Percentiles rank a stretch among this genome's conserved stretches.
Evolutionary conservation across 352 stramenopile genomes (phyloP).

Genomic region (Discostella stelligera): DNA sequence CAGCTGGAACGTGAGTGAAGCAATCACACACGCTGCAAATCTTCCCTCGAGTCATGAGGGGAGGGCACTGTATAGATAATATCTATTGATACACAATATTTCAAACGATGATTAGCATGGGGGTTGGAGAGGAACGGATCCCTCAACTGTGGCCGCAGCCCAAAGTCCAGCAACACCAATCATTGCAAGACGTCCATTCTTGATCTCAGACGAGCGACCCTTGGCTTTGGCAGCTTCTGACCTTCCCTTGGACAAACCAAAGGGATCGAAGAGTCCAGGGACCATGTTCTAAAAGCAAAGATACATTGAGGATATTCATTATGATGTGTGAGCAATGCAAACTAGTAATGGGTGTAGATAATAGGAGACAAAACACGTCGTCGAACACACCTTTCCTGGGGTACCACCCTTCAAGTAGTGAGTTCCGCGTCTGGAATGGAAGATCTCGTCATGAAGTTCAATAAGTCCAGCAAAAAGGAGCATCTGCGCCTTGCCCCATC

Average conservation of each 20-base stretch:
- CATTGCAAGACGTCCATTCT: constrained; percentile 82
- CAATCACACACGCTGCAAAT: background rate
- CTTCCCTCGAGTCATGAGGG: background rate
- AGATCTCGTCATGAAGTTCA: constrained; percentile 78
- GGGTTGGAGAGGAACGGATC: constrained; percentile 73
- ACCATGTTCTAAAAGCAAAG: constrained; percentile 64
- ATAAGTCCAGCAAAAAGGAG: constrained; percentile 76
- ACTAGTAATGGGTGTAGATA: background rate
- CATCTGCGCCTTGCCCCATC: constrained; percentile 81
- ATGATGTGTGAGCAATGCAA: constrained; percentile 7
- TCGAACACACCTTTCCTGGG: constrained; percentile 63
- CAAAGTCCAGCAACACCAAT: constrained; percentile 74
- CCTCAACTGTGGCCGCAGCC: constrained; percentile 57
- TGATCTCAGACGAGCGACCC: constrained; percentile 70
- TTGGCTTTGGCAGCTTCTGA: constrained; percentile 53
- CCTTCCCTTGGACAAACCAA: constrained; percentile 62
- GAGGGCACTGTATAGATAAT: constrained; percentile 1
- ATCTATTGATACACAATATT: background rate
- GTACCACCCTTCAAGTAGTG: constrained; percentile 73
- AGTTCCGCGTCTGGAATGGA: constrained; percentile 51
- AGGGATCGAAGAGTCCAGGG: constrained; percentile 70
- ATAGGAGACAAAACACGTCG: constrained; percentile 1
- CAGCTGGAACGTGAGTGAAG: constrained; percentile 4
- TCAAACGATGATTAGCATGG: constrained; percentile 24
- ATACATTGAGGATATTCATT: background rate